A percentile compares a stretch with the other conserved stretches of the same genome.
Evolutionary conservation across 306 rosid species (phyloP).

Genomic region (Abrus pulchellus): DNA sequence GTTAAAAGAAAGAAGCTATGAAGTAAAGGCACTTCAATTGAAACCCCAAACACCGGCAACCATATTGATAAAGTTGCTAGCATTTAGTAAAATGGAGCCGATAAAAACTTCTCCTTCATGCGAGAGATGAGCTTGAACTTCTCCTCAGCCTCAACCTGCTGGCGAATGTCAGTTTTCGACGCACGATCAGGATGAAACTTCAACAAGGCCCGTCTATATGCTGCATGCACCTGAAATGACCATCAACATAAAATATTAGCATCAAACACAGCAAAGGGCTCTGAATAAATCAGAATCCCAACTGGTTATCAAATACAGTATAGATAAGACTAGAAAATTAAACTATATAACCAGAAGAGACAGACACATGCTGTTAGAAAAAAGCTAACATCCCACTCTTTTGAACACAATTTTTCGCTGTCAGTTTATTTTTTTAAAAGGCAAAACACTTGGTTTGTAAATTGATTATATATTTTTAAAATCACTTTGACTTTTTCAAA

Average conservation of each 20-base stretch:
- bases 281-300: background rate
- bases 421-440: no score
- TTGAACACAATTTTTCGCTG: no score
- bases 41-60: conserved; percentile 9
- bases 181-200: conserved; percentile 94
- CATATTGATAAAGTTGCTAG: conserved; percentile 27
- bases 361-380: background rate
- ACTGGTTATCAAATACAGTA: conserved; percentile 6
- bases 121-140: conserved; percentile 87
- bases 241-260: conserved; percentile 34
- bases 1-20: background rate
- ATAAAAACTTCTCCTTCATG: conserved; percentile 73
- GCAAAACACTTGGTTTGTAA: no score
- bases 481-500: no score
- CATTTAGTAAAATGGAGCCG: conserved; percentile 51
- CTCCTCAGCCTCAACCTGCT: conserved; percentile 93
- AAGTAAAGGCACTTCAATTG: conserved; percentile 29
- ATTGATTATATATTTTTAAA: no score
- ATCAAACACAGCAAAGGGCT: background rate
- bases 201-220: conserved; percentile 80
- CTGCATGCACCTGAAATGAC: conserved; percentile 79
- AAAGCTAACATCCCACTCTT: background rate
- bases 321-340: background rate
- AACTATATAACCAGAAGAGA: conserved; percentile 15
- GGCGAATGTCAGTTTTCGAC: conserved; percentile 72